phyloP scores from a whole-genome alignment of 306 rosid genomes.

The Geum urbanum region DNA sequence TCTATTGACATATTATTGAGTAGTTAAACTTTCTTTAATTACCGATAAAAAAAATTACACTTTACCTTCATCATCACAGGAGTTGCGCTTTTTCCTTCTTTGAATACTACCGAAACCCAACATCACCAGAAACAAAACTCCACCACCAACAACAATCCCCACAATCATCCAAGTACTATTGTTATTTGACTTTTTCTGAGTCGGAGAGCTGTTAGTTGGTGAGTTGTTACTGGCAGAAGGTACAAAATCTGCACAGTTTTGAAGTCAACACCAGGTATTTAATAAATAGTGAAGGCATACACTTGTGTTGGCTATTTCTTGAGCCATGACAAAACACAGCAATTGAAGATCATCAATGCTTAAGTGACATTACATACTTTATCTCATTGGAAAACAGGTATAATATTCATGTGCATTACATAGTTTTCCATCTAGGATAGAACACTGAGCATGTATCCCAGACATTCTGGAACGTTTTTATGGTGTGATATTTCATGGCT shows the following conservation, averaged over 20 bases:
- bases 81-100: slow-evolving; percentile 39
- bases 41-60: background rate
- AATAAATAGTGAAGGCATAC: too few relatives aligned
- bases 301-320: too few relatives aligned
- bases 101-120: slow-evolving; percentile 27
- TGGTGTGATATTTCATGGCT: too few relatives aligned
- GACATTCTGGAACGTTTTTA: too few relatives aligned
- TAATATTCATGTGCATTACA: too few relatives aligned
- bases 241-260: slow-evolving; percentile 42
- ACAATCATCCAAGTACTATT: slow-evolving; percentile 45
- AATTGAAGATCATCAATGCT: too few relatives aligned
- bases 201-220: slow-evolving; percentile 41
- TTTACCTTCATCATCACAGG: slow-evolving; percentile 49
- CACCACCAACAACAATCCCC: slow-evolving; percentile 60
- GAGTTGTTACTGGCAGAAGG: slow-evolving; percentile 50
- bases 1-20: background rate
- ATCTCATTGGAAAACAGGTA: too few relatives aligned
- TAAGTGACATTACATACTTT: too few relatives aligned
- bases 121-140: slow-evolving; percentile 37
- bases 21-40: background rate
- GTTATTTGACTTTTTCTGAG: slow-evolving; percentile 18
- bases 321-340: too few relatives aligned
- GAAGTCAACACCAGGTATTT: slow-evolving; percentile 14
- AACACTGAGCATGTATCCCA: too few relatives aligned
- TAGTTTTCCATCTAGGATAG: too few relatives aligned